Evolutionary conservation across 164 flowering plant genomes (phyloP), one percentile per base, ranked within the genome.

Genomic region (Stephania japonica): DNA sequence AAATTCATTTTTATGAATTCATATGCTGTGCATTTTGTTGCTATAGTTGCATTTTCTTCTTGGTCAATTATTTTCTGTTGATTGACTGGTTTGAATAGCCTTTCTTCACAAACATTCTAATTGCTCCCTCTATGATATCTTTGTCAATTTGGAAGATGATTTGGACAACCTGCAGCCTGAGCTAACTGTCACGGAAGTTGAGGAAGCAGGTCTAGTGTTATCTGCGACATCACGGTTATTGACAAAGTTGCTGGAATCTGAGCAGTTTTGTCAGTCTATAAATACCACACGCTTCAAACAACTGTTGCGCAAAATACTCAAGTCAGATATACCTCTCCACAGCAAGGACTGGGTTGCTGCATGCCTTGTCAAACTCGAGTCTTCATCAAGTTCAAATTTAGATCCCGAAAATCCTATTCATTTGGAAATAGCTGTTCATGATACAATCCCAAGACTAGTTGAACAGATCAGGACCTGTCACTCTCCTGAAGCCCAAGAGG

Each of bases 311-410:
- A 61, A 78, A 72, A 78, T 85, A 68, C 87, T 93, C 21, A 83
- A 70, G 67, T 93, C 91, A 5, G 61, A 75, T 42, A 85, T 93
- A 67, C 93, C 96, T 47, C 83, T 91, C 23, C 82, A 81, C 25
- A 43, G 78, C 78, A 92, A 92, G 75, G 89, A 89, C 6, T 91
- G 90, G 93, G 87, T 89, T 13, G 94, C 91, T 41, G 92, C 96
- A 66, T 85, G 86, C 79, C 85, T 91, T 6, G 85, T 91, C 27
- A 91, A 84, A 76, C 89, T 93, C 44, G 78, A 83, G 71, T 82
- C 85, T 14, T 65, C 79, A 13, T 80, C 84, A 21, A 75, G 80
- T 68, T 81, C 84, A 42, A 70, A 32, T 50, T 19, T 63, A n/a
- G 79, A 73, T 42, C 73, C 75, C 6, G 85, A 86, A 76, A 80